Conservation (phyloP, 163 green algal genomes). For the Dunaliella salina region DNA sequence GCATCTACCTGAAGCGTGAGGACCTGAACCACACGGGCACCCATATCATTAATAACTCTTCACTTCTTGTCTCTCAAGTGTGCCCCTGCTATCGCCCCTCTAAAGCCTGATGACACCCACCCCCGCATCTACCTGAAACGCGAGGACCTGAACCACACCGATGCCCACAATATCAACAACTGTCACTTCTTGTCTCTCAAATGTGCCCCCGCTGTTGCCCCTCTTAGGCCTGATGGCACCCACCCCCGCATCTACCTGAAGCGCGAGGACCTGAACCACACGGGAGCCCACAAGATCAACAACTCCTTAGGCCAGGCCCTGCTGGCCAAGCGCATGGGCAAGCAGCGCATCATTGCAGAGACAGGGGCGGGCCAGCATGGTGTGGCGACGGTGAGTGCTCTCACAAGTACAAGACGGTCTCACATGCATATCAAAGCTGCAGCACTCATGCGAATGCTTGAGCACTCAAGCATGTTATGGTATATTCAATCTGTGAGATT, state of each 20-base stretch:
- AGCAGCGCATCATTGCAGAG: constrained; percentile 97
- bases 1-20: constrained; percentile 98
- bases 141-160: constrained; percentile 99
- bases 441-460: no score
- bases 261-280: constrained; percentile 98
- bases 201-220: not conserved
- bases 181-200: constrained; percentile 22
- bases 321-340: constrained; percentile 91
- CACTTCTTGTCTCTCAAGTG: not conserved
- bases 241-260: constrained; percentile 94
- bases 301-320: constrained; percentile 95
- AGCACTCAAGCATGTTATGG: no score
- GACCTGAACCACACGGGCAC: constrained; percentile 98
- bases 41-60: constrained; percentile 99
- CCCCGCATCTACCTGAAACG: constrained; percentile 96
- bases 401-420: no score
- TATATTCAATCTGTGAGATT: no score
- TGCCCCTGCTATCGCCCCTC: not conserved
- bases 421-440: no score
- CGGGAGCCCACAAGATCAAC: constrained; percentile 99
- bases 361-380: constrained; percentile 97
- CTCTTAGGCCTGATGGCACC: constrained; percentile 67
- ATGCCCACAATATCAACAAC: constrained; percentile 99
- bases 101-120: constrained; percentile 68
- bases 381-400: constrained; percentile 80